A percentile compares a stretch with the other conserved stretches of the same genome.
These are phyloP conservation scores for Didymella arachidicola DNA, from an alignment of 2,329 filamentous ascomycete species.

Conservation along the genomic window DNA sequence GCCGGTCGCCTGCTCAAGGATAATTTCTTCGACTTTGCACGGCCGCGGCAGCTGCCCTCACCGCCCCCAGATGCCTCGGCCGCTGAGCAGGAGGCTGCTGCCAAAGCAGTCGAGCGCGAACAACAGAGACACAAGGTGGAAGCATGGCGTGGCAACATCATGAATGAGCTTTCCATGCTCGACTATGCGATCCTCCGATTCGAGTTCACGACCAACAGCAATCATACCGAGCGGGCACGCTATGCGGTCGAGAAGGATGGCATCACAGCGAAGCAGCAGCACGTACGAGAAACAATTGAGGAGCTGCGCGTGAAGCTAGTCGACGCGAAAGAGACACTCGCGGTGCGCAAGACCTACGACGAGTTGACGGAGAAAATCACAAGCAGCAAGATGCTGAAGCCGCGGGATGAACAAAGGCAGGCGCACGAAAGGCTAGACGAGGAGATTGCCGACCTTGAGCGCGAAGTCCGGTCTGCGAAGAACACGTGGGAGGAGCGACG, in stretches of 20 bases:
- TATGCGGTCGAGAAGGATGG: constrained; percentile 82
- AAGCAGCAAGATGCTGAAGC: constrained; percentile 77
- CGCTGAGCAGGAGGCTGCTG: constrained; percentile 56
- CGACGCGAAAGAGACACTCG: constrained; percentile 68
- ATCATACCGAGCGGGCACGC: constrained; percentile 80
- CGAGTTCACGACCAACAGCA: constrained; percentile 84
- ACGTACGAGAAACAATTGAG: constrained; percentile 77
- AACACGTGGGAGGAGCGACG: constrained; percentile 84
- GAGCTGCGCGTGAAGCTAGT: constrained; percentile 78
- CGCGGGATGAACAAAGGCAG: constrained; percentile 81
- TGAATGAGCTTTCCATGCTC: constrained; percentile 87
- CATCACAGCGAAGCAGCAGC: constrained; percentile 79
- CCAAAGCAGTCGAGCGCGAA: constrained; percentile 56
- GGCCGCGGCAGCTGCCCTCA: constrained; percentile 66
- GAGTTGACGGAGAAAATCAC: constrained; percentile 87
- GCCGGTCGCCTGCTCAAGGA: constrained; percentile 79
- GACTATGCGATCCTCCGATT: constrained; percentile 86
- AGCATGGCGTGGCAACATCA: constrained; percentile 82
- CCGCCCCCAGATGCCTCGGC: constrained; percentile 69
- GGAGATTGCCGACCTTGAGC: constrained; percentile 86
- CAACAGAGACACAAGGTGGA: constrained; percentile 64
- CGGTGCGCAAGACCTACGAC: constrained; percentile 85
- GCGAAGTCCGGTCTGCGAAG: constrained; percentile 81
- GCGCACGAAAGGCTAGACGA: constrained; percentile 83
- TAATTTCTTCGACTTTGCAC: constrained; percentile 67